A percentile compares a stretch with the other conserved stretches of the same genome.
phyloP scores from a whole-genome alignment of 2,329 filamentous ascomycete genomes.

The Dothideomycetes sp. region DNA sequence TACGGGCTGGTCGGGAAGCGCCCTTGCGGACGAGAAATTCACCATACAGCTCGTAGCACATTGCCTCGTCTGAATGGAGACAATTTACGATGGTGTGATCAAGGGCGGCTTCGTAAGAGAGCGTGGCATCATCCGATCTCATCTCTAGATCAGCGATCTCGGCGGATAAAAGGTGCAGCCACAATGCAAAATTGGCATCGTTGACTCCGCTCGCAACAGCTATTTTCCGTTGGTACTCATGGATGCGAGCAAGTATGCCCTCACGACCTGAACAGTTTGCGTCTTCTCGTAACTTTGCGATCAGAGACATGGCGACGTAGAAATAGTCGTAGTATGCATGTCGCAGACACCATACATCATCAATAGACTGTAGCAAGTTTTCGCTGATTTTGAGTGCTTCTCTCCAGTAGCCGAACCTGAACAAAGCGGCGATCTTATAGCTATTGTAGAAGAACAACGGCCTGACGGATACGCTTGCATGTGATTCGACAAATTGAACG shows the following conservation, averaged over 20 bases:
- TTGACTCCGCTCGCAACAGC: constrained; percentile 55
- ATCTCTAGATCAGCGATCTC: constrained; percentile 50
- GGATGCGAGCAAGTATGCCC: constrained; percentile 46
- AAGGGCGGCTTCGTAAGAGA: constrained; percentile 59
- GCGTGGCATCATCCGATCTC: constrained; percentile 45
- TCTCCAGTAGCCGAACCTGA: constrained; percentile 34
- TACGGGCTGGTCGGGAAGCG: constrained; percentile 58
- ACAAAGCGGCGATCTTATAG: constrained; percentile 34
- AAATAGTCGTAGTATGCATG: constrained; percentile 35
- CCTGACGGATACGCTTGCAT: constrained; percentile 49
- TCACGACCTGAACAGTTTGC: constrained; percentile 31
- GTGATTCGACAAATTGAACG: constrained; percentile 42
- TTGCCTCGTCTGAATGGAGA: constrained; percentile 61
- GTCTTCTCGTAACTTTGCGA: constrained; percentile 31
- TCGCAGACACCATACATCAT: constrained; percentile 36
- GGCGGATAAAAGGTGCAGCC: constrained; percentile 59
- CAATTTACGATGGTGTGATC: constrained; percentile 61
- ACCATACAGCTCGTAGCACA: constrained; percentile 65
- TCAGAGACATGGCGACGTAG: constrained; percentile 34
- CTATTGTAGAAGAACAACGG: constrained; percentile 61
- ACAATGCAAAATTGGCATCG: constrained; percentile 61
- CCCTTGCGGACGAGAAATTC: constrained; percentile 58
- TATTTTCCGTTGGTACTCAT: constrained; percentile 50
- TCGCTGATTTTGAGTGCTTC: constrained; percentile 37
- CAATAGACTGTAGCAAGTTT: constrained; percentile 31